phyloP scores from a whole-genome alignment of 2,329 filamentous ascomycete genomes.

The Fusarium floridanum region DNA sequence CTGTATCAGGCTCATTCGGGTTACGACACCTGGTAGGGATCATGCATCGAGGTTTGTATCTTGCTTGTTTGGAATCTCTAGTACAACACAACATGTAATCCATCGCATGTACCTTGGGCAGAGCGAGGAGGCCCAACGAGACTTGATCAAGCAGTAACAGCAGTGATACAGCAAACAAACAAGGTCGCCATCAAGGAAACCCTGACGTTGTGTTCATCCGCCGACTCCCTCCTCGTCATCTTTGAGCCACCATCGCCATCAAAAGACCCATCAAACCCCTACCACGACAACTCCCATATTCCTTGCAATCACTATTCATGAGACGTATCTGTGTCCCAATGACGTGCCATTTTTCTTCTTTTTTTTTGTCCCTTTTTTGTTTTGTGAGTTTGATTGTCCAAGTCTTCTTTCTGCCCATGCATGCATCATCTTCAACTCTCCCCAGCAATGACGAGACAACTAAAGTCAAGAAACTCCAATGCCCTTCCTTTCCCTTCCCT shows the following conservation, averaged over 20 bases:
- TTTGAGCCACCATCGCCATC: slow-evolving; percentile 7
- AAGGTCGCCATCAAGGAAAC: neutral
- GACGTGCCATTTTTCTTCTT: slow-evolving; percentile 6
- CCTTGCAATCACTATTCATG: neutral
- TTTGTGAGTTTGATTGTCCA: slow-evolving; percentile 8
- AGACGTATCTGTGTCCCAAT: slow-evolving; percentile 2
- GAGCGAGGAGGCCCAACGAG: neutral
- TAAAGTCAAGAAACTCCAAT: slow-evolving; percentile 35
- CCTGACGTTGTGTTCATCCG: neutral
- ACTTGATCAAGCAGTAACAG: neutral
- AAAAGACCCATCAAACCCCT: slow-evolving; percentile 1
- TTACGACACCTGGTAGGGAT: neutral
- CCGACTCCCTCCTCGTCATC: neutral
- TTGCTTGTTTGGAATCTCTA: slow-evolving; percentile 9
- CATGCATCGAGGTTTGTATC: slow-evolving; percentile 2
- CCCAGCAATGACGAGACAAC: slow-evolving; percentile 17
- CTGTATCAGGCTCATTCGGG: neutral
- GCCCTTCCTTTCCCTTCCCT: slow-evolving; percentile 16
- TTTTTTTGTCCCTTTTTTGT: slow-evolving; percentile 5
- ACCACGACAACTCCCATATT: neutral
- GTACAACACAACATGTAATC: slow-evolving; percentile 6
- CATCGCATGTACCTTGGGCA: slow-evolving; percentile 2
- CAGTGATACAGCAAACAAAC: neutral
- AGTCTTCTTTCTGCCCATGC: slow-evolving; percentile 21
- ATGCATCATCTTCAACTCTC: slow-evolving; percentile 5